These are phyloP conservation scores for Neophaeococcomyces aloes DNA, from an alignment of 2,329 filamentous ascomycete species.

Conservation along the genomic window DNA sequence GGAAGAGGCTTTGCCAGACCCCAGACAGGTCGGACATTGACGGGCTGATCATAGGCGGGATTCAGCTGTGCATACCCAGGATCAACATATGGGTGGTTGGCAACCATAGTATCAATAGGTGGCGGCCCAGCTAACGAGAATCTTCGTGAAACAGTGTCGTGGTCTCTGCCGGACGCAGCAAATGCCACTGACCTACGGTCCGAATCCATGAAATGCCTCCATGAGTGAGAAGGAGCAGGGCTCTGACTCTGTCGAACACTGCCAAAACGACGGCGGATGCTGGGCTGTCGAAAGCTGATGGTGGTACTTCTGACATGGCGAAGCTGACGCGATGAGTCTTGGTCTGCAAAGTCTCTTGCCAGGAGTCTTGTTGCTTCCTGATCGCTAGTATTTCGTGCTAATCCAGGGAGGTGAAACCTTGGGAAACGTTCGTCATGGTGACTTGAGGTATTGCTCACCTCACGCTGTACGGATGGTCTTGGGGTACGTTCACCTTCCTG, in stretches of 20 bases:
- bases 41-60: constrained; percentile 44
- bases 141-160: constrained; percentile 9
- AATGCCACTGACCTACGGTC: constrained; percentile 10
- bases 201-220: constrained; percentile 1
- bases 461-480: too few relatives aligned
- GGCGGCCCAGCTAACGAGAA: constrained; percentile 24
- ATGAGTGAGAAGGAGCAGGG: constrained; percentile 9
- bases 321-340: constrained; percentile 2
- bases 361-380: constrained; percentile 6
- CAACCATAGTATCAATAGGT: constrained; percentile 15
- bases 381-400: constrained; percentile 3
- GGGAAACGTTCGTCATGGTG: too few relatives aligned
- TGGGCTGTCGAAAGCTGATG: constrained; percentile 7
- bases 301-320: constrained; percentile 7
- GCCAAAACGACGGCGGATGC: constrained; percentile 9
- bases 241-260: constrained; percentile 8
- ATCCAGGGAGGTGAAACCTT: too few relatives aligned
- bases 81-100: constrained; percentile 40
- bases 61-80: constrained; percentile 46
- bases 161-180: constrained; percentile 8
- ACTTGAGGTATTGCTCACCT: too few relatives aligned
- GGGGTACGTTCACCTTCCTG: too few relatives aligned
- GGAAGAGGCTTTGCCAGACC: constrained; percentile 45
- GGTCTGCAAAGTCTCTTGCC: constrained; percentile 8
- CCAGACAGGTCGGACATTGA: constrained; percentile 42